A percentile compares a stretch with the other conserved stretches of the same genome.
phyloP scores from a whole-genome alignment of 2,329 filamentous ascomycete genomes.

The Fusarium poae region DNA sequence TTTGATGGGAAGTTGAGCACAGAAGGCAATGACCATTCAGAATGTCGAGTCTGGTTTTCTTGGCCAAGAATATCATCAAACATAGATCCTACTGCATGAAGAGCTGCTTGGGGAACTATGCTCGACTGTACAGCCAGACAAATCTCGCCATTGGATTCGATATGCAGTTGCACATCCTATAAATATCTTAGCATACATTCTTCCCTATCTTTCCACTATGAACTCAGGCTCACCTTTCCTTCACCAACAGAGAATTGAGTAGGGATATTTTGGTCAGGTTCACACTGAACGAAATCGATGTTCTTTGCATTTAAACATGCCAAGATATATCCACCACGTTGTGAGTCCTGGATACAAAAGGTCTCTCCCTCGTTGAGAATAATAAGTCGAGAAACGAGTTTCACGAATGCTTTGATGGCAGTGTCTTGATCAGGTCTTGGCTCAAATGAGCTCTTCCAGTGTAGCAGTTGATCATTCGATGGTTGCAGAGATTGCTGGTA shows the following conservation, averaged over 20 bases:
- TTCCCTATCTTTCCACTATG: rapidly evolving
- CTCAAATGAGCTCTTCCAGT: constrained; percentile 10
- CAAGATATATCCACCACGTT: background rate
- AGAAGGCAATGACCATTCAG: constrained; percentile 13
- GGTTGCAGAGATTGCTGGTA: background rate
- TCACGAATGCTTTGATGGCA: constrained; percentile 7
- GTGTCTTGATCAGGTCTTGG: background rate
- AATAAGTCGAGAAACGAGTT: constrained; percentile 5
- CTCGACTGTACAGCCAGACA: background rate
- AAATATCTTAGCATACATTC: background rate
- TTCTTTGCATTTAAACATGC: background rate
- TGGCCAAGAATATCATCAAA: constrained; percentile 6
- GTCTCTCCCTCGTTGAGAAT: constrained; percentile 11
- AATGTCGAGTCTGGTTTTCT: background rate
- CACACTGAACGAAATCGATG: rapidly evolving
- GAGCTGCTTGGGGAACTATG: background rate
- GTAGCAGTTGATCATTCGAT: background rate
- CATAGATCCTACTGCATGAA: constrained; percentile 5
- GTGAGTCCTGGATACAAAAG: constrained; percentile 16
- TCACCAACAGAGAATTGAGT: constrained; percentile 26
- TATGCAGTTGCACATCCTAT: background rate
- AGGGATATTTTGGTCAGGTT: background rate
- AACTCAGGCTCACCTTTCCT: constrained; percentile 6
- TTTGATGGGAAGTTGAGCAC: constrained; percentile 26
- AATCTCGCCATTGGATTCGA: background rate